Conservation (phyloP, 1,139 yeast genomes). For the Protomyces pachydermus region DNA sequence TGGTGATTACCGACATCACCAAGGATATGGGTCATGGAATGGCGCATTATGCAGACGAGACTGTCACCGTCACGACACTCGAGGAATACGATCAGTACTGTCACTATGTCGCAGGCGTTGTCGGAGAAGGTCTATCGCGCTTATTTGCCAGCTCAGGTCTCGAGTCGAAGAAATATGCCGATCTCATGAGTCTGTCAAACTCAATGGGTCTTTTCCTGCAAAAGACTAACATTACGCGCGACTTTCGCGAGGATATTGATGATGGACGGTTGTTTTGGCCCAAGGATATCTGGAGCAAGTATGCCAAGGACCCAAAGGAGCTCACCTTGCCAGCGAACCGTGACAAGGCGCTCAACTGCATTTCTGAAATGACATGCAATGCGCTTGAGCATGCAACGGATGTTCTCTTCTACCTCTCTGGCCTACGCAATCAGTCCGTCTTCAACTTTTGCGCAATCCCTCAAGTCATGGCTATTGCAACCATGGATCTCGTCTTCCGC, state of each 20-base stretch:
- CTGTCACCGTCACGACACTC: constrained; percentile 66
- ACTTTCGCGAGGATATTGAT: constrained; percentile 82
- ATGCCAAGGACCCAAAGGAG: constrained; percentile 47
- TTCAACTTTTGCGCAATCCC: constrained; percentile 96
- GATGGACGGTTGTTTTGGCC: constrained; percentile 98
- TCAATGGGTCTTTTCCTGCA: constrained; percentile 95
- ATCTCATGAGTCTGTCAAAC: constrained; percentile 44
- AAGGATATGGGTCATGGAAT: constrained; percentile 91
- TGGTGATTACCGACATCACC: constrained; percentile 70
- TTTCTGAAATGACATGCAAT: constrained; percentile 74
- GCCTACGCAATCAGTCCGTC: constrained; percentile 72
- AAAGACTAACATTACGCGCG: constrained; percentile 92
- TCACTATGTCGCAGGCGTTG: constrained; percentile 95
- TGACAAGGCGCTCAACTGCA: constrained; percentile 47
- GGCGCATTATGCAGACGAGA: constrained; percentile 85
- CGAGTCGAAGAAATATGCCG: constrained; percentile 27
- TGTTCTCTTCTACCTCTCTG: constrained; percentile 68
- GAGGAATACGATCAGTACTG: constrained; percentile 86
- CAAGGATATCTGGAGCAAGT: constrained; percentile 80
- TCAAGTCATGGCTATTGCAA: constrained; percentile 97
- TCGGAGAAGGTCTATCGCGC: constrained; percentile 90
- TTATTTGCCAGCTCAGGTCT: constrained; percentile 67
- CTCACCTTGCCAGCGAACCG: constrained; percentile 55
- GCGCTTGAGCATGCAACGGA: constrained; percentile 75
- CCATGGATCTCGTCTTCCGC: constrained; percentile 77